Percentiles rank a stretch among this genome's conserved stretches.
These are phyloP conservation scores for Lolium rigidum DNA, from an alignment of 176 grass and related monocot species.

Conservation along the genomic window DNA sequence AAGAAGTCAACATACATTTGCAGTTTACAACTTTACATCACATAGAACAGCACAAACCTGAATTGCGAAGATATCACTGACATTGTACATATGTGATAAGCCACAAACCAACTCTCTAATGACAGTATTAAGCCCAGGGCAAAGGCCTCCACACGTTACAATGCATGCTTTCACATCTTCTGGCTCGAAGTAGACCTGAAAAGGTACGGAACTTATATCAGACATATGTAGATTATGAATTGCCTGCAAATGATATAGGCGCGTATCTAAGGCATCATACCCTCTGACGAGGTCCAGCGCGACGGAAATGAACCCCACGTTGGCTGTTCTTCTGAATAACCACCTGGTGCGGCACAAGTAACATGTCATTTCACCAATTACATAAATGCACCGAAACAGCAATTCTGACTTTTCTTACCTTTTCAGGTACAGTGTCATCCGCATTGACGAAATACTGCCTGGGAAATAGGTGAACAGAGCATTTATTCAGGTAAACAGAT, in stretches of 20 bases:
- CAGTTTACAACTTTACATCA: conserved; percentile 10
- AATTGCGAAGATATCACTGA: conserved; percentile 74
- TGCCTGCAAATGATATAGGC: conserved; percentile 14
- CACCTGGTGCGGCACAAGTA: conserved; percentile 51
- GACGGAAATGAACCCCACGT: conserved; percentile 87
- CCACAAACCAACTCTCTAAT: conserved; percentile 98
- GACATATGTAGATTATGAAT: conserved; percentile 17
- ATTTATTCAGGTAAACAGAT: conserved; percentile 33
- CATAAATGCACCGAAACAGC: not conserved
- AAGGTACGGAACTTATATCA: conserved; percentile 29
- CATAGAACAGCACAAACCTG: conserved; percentile 64
- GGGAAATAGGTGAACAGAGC: conserved; percentile 38
- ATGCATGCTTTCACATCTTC: conserved; percentile 91
- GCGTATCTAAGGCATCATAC: conserved; percentile 44
- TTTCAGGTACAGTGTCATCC: conserved; percentile 91
- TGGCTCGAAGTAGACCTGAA: conserved; percentile 85
- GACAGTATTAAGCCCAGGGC: conserved; percentile 96
- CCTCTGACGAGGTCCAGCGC: conserved; percentile 92
- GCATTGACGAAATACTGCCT: conserved; percentile 96
- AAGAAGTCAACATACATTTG: not conserved
- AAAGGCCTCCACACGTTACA: conserved; percentile 98
- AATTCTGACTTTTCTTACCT: conserved; percentile 51
- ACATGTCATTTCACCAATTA: conserved; percentile 37
- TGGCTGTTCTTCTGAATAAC: conserved; percentile 75
- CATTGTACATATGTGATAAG: conserved; percentile 91